Percentiles rank a stretch among this genome's conserved stretches.
phyloP scores from a whole-genome alignment of 1,139 yeast genomes.

The Hemisphaericaspora xylanilytica region DNA sequence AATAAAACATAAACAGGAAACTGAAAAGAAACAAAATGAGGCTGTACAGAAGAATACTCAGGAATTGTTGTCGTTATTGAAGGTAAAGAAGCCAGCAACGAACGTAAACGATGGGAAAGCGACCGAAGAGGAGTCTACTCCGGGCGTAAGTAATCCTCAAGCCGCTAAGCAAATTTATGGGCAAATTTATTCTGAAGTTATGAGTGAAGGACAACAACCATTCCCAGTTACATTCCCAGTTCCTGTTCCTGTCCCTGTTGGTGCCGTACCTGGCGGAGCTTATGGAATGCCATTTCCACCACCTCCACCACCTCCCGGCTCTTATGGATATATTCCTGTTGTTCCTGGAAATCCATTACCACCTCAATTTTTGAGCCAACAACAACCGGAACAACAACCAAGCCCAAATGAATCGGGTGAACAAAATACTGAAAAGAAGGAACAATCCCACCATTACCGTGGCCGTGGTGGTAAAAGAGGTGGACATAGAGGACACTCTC shows the following conservation, averaged over 20 bases:
- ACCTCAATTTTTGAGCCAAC: conserved; percentile 30
- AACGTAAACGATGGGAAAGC: conserved; percentile 15
- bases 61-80: conserved; percentile 41
- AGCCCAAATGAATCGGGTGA: neutral
- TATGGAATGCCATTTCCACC: conserved; percentile 15
- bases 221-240: conserved; percentile 1
- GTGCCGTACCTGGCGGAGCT: conserved; percentile 6
- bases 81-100: conserved; percentile 17
- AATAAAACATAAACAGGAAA: conserved; percentile 14
- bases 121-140: conserved; percentile 19
- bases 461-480: conserved; percentile 14
- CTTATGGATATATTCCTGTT: conserved; percentile 13
- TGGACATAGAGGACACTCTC: conserved; percentile 19
- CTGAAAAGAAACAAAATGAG: conserved; percentile 9
- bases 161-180: conserved; percentile 51
- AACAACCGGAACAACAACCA: conserved; percentile 10
- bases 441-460: neutral
- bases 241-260: neutral
- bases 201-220: conserved; percentile 33
- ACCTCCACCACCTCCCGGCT: conserved; percentile 17
- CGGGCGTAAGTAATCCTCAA: conserved; percentile 27
- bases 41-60: conserved; percentile 18
- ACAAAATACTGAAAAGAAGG: neutral
- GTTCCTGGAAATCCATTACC: conserved; percentile 31
- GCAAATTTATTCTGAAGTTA: conserved; percentile 44